A percentile compares a stretch with the other conserved stretches of the same genome.
These are phyloP conservation scores for Pholiota conissans DNA, from an alignment of 768 basidiomycete species.

Conservation along the genomic window DNA sequence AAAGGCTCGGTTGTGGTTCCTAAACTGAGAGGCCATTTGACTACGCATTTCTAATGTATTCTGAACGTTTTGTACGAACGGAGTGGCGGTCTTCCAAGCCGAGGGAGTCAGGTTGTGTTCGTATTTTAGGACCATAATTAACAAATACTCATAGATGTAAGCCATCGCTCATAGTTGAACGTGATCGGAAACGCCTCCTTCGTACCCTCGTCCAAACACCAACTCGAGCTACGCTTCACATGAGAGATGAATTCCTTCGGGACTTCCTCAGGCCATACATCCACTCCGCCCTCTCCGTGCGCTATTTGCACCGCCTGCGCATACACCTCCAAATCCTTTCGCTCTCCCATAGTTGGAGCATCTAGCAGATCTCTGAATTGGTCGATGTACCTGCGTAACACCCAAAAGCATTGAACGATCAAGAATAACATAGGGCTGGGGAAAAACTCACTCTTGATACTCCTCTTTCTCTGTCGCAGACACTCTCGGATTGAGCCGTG, in stretches of 20 bases:
- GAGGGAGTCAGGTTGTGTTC: too few species aligned
- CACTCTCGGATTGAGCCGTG: conserved; percentile 63
- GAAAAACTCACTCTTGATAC: conserved; percentile 59
- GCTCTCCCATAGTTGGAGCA: conserved; percentile 53
- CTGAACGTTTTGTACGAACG: too few species aligned
- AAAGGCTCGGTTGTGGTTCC: too few species aligned
- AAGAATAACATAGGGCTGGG: too few species aligned
- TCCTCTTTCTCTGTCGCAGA: conserved; percentile 65
- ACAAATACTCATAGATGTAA: conserved; percentile 25
- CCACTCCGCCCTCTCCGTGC: conserved; percentile 32
- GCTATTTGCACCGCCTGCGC: conserved; percentile 49
- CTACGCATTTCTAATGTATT: too few species aligned
- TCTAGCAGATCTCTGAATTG: conserved; percentile 69
- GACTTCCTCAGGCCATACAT: conserved; percentile 37
- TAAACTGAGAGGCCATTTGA: too few species aligned
- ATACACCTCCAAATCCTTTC: conserved; percentile 61
- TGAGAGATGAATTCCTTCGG: conserved; percentile 46
- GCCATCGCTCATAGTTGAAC: conserved; percentile 46
- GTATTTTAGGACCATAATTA: too few species aligned
- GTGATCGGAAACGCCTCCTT: conserved; percentile 61
- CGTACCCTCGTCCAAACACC: conserved; percentile 71
- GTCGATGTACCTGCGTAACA: conserved; percentile 60
- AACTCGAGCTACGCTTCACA: conserved; percentile 35
- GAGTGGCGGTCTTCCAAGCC: too few species aligned
- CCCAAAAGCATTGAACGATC: neutral